Conservation (phyloP, 768 basidiomycete species). For the Psilocybe subaeruginosa region DNA sequence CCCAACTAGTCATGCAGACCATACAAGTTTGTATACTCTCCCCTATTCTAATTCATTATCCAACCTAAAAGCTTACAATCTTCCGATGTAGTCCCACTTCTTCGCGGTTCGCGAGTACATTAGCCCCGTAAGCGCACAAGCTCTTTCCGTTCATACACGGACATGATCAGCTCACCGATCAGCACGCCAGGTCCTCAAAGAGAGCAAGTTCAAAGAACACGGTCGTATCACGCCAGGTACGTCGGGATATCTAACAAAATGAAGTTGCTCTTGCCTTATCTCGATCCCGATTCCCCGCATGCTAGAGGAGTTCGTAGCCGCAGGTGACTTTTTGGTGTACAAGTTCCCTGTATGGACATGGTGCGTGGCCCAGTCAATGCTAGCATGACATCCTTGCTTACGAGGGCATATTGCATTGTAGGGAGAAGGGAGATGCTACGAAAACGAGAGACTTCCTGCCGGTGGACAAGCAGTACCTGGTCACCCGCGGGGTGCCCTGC, state of each 20-base stretch:
- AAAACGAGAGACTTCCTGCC: constrained; percentile 94
- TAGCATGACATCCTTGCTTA: not conserved
- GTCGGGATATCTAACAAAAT: constrained; percentile 22
- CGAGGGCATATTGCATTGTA: constrained; percentile 31
- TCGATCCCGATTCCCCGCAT: constrained; percentile 12
- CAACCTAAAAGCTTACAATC: not conserved
- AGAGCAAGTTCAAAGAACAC: constrained; percentile 99
- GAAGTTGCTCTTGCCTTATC: constrained; percentile 19
- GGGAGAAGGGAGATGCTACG: constrained; percentile 91
- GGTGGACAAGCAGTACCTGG: constrained; percentile 92
- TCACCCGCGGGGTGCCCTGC: constrained; percentile 96
- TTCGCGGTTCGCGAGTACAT: constrained; percentile 96
- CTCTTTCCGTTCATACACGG: not conserved
- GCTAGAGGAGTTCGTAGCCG: constrained; percentile 95
- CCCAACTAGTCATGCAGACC: constrained; percentile 36
- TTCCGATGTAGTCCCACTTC: constrained; percentile 72
- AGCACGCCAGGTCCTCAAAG: constrained; percentile 80
- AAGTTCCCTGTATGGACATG: constrained; percentile 99
- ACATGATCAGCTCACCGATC: constrained; percentile 29
- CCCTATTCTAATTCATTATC: not conserved
- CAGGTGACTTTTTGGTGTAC: constrained; percentile 96
- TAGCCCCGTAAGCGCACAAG: constrained; percentile 66
- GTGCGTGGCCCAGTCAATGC: constrained; percentile 43
- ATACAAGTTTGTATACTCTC: constrained; percentile 35
- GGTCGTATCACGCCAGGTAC: constrained; percentile 93